A percentile compares a stretch with the other conserved stretches of the same genome.
Conservation (phyloP, 331 rosid genomes). For the Erythrophleum ivorense region DNA sequence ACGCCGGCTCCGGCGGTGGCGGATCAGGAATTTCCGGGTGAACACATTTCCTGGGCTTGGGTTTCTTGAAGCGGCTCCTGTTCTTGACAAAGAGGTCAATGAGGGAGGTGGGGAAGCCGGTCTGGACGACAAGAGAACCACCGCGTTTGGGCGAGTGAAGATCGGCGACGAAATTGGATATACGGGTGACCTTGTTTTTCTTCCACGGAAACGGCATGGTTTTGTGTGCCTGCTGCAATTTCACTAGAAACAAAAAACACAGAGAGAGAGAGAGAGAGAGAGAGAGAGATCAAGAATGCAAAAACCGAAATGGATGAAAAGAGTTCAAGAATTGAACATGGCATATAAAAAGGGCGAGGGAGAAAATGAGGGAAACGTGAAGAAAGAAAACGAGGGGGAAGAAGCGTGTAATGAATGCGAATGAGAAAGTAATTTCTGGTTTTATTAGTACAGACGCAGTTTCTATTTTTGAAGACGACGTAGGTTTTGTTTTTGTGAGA, state of each 20-base stretch:
- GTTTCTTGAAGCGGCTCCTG: constrained; percentile 57
- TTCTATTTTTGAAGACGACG: background rate
- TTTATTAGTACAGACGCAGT: background rate
- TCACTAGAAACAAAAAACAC: too few relatives aligned
- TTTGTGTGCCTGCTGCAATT: background rate
- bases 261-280: too few relatives aligned
- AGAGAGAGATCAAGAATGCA: background rate
- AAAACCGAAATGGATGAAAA: background rate
- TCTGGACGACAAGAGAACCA: constrained; percentile 76
- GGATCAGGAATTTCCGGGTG: constrained; percentile 30
- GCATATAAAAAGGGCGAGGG: constrained; percentile 14
- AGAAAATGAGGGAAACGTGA: constrained; percentile 7
- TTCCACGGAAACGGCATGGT: constrained; percentile 88
- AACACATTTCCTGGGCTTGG: constrained; percentile 3
- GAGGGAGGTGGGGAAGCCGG: constrained; percentile 96
- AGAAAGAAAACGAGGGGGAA: constrained; percentile 3
- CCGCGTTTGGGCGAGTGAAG: constrained; percentile 74
- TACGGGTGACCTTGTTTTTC: constrained; percentile 56
- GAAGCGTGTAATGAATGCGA: background rate
- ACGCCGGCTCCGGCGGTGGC: constrained; percentile 22
- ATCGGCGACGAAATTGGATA: constrained; percentile 83
- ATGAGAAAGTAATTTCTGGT: background rate
- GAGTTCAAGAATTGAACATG: constrained; percentile 11
- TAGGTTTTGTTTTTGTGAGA: background rate
- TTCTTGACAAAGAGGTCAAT: constrained; percentile 87